Percentiles rank a stretch among this genome's conserved stretches.
Conservation (phyloP, 805 yeast genomes). For the Candida ovalis region DNA sequence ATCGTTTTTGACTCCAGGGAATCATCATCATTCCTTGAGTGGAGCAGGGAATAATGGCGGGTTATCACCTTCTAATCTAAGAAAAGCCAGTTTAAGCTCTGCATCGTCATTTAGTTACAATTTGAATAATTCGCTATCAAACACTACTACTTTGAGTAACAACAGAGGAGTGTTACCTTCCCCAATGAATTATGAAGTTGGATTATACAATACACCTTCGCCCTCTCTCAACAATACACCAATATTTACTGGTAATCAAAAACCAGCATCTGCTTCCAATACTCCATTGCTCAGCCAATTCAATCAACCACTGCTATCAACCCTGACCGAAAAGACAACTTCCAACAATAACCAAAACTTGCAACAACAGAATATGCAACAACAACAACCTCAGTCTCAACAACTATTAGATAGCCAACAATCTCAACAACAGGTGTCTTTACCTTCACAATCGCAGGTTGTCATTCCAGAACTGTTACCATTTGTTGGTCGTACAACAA, state of each 20-base stretch:
- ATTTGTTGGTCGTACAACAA: conserved; percentile 46
- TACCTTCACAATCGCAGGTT: conserved; percentile 13
- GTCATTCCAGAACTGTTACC: conserved; percentile 30
- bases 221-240: conserved; percentile 2
- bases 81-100: conserved; percentile 4
- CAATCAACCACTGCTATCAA: neutral
- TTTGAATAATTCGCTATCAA: conserved; percentile 7
- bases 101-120: neutral
- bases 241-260: neutral
- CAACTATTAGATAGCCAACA: conserved; percentile 3
- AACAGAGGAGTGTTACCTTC: conserved; percentile 4
- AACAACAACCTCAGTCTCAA: conserved; percentile 8
- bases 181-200: conserved; percentile 7
- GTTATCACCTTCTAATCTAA: conserved; percentile 1
- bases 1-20: neutral
- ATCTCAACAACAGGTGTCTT: conserved; percentile 5
- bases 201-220: conserved; percentile 3
- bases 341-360: neutral
- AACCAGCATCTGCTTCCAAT: neutral
- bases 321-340: neutral
- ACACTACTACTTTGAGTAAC: conserved; percentile 5
- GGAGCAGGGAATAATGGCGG: neutral
- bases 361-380: conserved; percentile 1
- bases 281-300: neutral
- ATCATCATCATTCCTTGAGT: neutral